Conservation (phyloP, 257 asterid species). For the Echites panduratus region DNA sequence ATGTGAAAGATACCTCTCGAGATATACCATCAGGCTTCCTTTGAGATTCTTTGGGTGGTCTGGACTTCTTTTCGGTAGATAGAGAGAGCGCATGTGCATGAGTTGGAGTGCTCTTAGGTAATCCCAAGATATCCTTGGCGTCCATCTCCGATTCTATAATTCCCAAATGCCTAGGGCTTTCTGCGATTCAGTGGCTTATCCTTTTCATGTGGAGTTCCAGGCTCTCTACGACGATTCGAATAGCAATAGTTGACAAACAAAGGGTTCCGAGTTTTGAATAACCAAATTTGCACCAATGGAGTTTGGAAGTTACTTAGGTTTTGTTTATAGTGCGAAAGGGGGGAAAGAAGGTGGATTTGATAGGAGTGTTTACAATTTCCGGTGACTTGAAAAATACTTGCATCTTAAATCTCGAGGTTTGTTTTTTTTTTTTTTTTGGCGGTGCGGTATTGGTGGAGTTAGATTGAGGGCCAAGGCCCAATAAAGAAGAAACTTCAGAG, state of each 20-base stretch:
- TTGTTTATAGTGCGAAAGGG: slow-evolving; percentile 4
- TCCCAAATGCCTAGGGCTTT: slow-evolving; percentile 17
- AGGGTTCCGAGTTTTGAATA: background rate
- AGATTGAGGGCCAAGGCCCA: too few relatives aligned
- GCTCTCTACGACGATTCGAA: background rate
- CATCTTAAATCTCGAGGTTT: too few relatives aligned
- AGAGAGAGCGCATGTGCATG: slow-evolving; percentile 24
- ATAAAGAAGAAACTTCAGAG: too few relatives aligned
- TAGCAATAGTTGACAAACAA: background rate
- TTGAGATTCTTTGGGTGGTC: slow-evolving; percentile 90
- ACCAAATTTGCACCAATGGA: background rate
- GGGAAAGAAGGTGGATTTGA: background rate
- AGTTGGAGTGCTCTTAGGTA: slow-evolving; percentile 46
- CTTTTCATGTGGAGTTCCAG: background rate
- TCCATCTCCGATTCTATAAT: slow-evolving; percentile 43
- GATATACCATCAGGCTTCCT: slow-evolving; percentile 98
- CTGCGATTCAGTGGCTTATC: background rate
- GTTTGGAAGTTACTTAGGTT: background rate
- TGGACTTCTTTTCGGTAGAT: slow-evolving; percentile 68
- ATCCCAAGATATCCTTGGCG: slow-evolving; percentile 90
- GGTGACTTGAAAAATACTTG: background rate
- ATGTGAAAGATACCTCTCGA: slow-evolving; percentile 51
- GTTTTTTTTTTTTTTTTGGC: too few relatives aligned
- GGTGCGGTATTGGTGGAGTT: too few relatives aligned
- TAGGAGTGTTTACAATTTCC: background rate